Base-by-base conservation (phyloP, 768 basidiomycete genomes). In the Rhizopogon vinicolor region DNA sequence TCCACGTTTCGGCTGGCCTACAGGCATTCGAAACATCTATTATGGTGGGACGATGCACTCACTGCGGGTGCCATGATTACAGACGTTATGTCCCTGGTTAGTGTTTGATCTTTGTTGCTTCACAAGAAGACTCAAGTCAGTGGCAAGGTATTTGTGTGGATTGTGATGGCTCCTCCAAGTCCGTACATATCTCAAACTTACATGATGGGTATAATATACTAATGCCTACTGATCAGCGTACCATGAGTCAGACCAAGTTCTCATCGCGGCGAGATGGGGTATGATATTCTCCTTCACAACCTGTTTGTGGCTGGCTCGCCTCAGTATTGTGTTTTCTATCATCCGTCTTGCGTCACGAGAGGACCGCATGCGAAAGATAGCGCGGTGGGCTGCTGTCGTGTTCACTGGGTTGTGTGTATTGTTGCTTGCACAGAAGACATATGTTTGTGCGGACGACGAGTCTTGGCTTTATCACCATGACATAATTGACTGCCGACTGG, bases 321-420 rank as follows among this genome's bases (percentile, higher is more conserved):
- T 59, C 51, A 61, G 63, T 31, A 55, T 64, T 29, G 19, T 64
- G 29, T 59, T 61, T 48, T 56, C 63, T 22, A 31, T 55, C 7
- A 44, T 57, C 22, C 54, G 62, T 41, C 43, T 59, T 10, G 7
- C 41, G 7, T 29, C 52, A 7, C 43, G 46, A 25, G n/a, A 41
- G 13, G 18, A 13, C 25, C 35, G 46, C 12, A 55, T 53, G 35
- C 52, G 56, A 13, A 28, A 13, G 25, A 28, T 63, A 28, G 44
- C 33, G 13, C 16, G 14, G 14, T 41, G 51, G 9, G 49, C 43
- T 19, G 43, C 57, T 13, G 25, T 45, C 25, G 25, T 54, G 14
- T 59, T 63, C 35, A 41, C 53, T 19, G 43, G 57, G 16, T 39
- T 56, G 42, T 61, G 60, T 57, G 53, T 28, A 19, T 14, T 64